Evolutionary conservation across 345 rosid genomes (phyloP), one percentile per base, ranked within the genome.

Genomic region (Ceriops decandra): DNA sequence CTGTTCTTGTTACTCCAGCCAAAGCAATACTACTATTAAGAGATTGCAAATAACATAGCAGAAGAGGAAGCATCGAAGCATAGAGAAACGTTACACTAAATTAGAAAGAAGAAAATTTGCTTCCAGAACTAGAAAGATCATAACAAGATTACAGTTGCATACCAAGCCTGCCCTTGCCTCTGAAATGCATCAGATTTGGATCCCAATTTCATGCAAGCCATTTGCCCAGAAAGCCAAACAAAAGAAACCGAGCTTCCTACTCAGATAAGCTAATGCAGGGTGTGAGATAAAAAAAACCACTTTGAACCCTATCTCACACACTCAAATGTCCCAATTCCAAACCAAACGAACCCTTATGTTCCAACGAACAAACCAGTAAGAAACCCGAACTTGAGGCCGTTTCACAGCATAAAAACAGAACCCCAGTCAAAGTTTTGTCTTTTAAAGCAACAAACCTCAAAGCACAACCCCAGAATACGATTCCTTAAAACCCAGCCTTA

Each of bases 131-230:
- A 24, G 17, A 56, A 24, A 27, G 28, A 24, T 3, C 28, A 21
- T 22, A 7, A 52, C 10, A 3, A 5, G 54, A 63, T 24, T 35
- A 57, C 35, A 27, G 58, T 42, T 51, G 51, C 85, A 75, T 89
- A 93, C 98, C 98, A 93, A 66, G 98, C 96, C 75, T 91, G 98
- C 73, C 98, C 98, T 81, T 88, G 96, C 82, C 88, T 85, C 77
- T 85, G 92, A 74, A 91, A 91, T 49, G 98, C 88, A 83, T 93
- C 97, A 82, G 70, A 80, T 82, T 93, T 93, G 74, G 97, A 91
- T 63, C 98, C 98, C 77, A 93, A 76, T 75, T 93, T 93, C 87
- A 89, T 73, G 64, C 96, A 93, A 71, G 98, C 90, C 98, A 93
- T 93, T 65, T 64, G 73, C 64, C 73, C 65, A 52, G 52, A 63